Evolutionary conservation across 805 yeast genomes (phyloP), one percentile per base, ranked within the genome.

Genomic region (Kazachstania kunashirensis): DNA sequence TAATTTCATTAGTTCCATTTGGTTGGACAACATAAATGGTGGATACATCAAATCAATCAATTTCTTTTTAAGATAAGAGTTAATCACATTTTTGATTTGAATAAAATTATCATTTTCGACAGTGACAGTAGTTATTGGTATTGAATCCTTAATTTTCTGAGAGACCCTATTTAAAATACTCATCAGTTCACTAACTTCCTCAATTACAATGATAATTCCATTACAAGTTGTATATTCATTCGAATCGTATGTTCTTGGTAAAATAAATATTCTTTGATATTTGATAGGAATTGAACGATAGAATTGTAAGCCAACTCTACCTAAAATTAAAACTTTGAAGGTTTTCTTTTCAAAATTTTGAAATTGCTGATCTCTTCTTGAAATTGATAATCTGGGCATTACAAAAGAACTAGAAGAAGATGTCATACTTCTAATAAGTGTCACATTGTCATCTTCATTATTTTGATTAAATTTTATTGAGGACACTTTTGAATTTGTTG

Each of bases 401-500:
- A 57, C 50, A 36, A 56, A 56, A n/a, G 57, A 52, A 29, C 46
- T 51, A 4, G 53, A 45, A 5, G 59, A 53, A n/a, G 52, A 46
- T 5, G 51, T 47, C 6, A 52, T 24, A 37, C 53, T 50, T 20
- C 45, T 47, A 6, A 48, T 49, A 10, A 50, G 41, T 3, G 57
- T 52, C 10, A 38, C 32, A 12, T 26, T 35, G 17, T 36, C 37
- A 12, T 37, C 43, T 9, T 39, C 39, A 6, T 30, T 30, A 14
- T 13, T 19, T 20, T 19, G 18, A 20, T 21, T 20, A 20, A 30
- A 30, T 20, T 17, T 19, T 8, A 21, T 14, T 11, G 33, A 20
- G 7, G 33, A n/a, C 18, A 29, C 17, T 18, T 7, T 29, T 6
- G 21, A 17, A 6, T 19, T 29, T 29, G 23, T 12, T 9, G 6